Conservation (phyloP, 805 yeast species). For the Suhomyces kilbournensis region DNA sequence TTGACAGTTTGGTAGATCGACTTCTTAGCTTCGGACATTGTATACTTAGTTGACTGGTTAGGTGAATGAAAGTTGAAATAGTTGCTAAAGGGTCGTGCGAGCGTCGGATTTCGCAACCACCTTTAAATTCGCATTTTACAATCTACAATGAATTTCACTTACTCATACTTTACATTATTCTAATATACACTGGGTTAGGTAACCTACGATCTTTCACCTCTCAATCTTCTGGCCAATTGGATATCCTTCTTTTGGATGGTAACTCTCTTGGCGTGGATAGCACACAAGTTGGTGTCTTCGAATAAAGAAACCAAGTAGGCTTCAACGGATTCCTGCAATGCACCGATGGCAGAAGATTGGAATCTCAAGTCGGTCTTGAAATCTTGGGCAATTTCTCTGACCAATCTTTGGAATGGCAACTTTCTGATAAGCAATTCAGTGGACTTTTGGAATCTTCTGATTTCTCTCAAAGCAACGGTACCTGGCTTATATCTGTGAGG, state of each 20-base stretch:
- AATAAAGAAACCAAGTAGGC: constrained; percentile 47
- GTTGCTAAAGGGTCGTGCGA: neutral
- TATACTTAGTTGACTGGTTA: neutral
- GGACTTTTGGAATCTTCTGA: constrained; percentile 95
- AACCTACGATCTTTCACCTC: constrained; percentile 46
- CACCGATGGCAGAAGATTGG: constrained; percentile 59
- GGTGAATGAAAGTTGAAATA: neutral
- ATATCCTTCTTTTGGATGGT: constrained; percentile 49
- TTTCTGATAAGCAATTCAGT: constrained; percentile 94
- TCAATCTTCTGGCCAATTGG: constrained; percentile 48
- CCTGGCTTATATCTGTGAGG: constrained; percentile 98
- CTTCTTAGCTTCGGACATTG: constrained; percentile 1
- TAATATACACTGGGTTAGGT: constrained; percentile 13
- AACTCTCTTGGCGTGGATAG: constrained; percentile 49
- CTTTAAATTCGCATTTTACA: neutral
- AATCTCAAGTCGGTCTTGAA: constrained; percentile 91
- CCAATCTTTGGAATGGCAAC: constrained; percentile 96
- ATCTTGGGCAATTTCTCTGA: constrained; percentile 93
- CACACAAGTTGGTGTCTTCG: constrained; percentile 49
- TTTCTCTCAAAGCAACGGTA: constrained; percentile 94
- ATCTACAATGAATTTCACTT: too few species aligned
- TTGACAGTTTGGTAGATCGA: constrained; percentile 4
- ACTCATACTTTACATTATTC: constrained; percentile 3
- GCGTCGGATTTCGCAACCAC: neutral
- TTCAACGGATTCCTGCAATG: constrained; percentile 47